These are phyloP conservation scores for Rhizophora apiculata DNA, from an alignment of 345 rosid species.

Conservation along the genomic window DNA sequence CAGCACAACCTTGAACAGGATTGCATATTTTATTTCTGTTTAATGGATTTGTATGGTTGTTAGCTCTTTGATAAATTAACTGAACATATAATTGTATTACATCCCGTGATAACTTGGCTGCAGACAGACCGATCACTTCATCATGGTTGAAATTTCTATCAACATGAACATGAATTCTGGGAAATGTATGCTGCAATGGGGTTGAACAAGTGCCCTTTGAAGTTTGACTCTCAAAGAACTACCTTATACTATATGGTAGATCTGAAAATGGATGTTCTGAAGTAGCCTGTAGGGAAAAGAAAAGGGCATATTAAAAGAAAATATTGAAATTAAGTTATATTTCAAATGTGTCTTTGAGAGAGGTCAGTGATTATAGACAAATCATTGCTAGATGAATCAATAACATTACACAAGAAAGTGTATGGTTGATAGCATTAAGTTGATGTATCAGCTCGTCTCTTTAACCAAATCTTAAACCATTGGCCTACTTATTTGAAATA, in stretches of 20 bases:
- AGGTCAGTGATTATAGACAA: neutral
- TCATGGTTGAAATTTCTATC: constrained; percentile 51
- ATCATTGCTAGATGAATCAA: no score
- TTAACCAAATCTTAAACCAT: no score
- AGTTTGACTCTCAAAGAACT: constrained; percentile 60
- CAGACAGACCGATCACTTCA: constrained; percentile 53
- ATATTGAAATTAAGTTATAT: neutral
- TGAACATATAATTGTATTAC: constrained; percentile 57
- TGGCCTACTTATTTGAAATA: no score
- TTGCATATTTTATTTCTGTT: constrained; percentile 31
- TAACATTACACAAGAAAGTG: no score
- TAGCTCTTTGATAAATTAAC: constrained; percentile 60
- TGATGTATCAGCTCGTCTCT: no score
- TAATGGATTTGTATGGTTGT: constrained; percentile 27
- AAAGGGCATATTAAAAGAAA: neutral
- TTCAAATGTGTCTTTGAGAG: neutral
- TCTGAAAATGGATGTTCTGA: constrained; percentile 56
- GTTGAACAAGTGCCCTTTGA: constrained; percentile 41
- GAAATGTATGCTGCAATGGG: constrained; percentile 45
- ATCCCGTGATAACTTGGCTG: constrained; percentile 60
- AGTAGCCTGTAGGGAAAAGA: constrained; percentile 59
- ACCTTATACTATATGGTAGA: constrained; percentile 60
- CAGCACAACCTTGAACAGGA: constrained; percentile 21
- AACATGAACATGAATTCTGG: constrained; percentile 58
- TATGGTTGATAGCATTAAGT: no score